Evolutionary conservation across 75 land plant species (phyloP).

Genomic region (Isoetes taiwanensis): DNA sequence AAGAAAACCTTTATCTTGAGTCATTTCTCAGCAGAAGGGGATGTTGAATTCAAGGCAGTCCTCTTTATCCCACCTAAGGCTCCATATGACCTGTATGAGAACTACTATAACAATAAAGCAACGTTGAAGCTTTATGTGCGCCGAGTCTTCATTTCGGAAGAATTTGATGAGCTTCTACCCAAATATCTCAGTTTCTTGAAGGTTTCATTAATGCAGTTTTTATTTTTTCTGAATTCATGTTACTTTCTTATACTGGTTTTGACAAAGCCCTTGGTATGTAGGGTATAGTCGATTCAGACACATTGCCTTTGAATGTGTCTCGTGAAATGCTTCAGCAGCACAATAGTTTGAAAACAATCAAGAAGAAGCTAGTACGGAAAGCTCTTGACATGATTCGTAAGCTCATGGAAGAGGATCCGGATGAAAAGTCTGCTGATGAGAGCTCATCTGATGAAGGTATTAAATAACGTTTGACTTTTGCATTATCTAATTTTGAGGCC

Average conservation of each 20-base stretch:
- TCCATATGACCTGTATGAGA: constrained; percentile 83
- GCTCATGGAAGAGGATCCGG: constrained; percentile 86
- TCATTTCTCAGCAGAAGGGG: constrained; percentile 94
- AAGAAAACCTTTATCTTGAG: constrained; percentile 85
- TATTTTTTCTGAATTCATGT: not conserved
- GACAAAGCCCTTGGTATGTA: constrained; percentile 21
- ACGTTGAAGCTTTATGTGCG: constrained; percentile 85
- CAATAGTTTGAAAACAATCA: constrained; percentile 86
- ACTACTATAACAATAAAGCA: constrained; percentile 71
- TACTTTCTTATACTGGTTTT: not conserved
- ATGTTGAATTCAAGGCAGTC: constrained; percentile 95
- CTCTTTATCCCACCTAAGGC: constrained; percentile 92
- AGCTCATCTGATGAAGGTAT: constrained; percentile 47
- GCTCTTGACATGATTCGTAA: constrained; percentile 93
- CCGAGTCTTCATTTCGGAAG: constrained; percentile 90
- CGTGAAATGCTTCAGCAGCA: constrained; percentile 98
- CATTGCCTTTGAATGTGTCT: constrained; percentile 89
- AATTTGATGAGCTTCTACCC: constrained; percentile 91
- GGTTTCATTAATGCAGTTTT: constrained; percentile 27
- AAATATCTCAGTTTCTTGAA: constrained; percentile 79
- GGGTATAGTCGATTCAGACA: constrained; percentile 98
- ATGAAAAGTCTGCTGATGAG: constrained; percentile 54
- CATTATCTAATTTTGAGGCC: not conserved
- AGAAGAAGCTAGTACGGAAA: constrained; percentile 91
- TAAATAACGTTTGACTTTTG: not conserved